Evolutionary conservation across 2,329 filamentous ascomycete species (phyloP).

Genomic region (Aspergillus terreus): DNA sequence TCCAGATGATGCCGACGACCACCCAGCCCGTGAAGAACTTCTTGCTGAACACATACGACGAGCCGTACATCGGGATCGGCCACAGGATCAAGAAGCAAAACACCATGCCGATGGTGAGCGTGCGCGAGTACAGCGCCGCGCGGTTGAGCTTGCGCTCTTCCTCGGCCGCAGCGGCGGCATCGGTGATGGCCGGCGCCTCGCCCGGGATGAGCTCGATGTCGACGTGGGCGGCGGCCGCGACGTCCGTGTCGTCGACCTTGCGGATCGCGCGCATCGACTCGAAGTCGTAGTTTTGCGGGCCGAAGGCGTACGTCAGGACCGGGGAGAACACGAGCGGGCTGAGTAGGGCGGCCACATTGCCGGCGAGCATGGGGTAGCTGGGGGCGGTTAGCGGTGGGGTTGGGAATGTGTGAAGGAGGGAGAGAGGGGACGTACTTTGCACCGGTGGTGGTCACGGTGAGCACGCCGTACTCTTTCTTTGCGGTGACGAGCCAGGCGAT

Average conservation of each 20-base stretch:
- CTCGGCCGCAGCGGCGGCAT: constrained; percentile 36
- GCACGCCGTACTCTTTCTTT: constrained; percentile 62
- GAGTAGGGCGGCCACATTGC: constrained; percentile 78
- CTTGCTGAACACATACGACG: constrained; percentile 75
- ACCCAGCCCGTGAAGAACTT: constrained; percentile 82
- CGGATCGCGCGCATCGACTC: constrained; percentile 75
- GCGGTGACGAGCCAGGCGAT: constrained; percentile 77
- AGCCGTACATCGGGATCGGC: constrained; percentile 90
- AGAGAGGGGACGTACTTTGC: constrained; percentile 53
- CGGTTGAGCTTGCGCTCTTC: constrained; percentile 50
- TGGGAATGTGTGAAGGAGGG: neutral
- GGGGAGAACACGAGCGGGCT: constrained; percentile 73
- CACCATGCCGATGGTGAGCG: constrained; percentile 61
- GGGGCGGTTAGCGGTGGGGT: constrained; percentile 3
- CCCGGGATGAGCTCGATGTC: constrained; percentile 64
- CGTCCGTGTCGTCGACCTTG: constrained; percentile 71
- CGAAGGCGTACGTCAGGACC: constrained; percentile 66
- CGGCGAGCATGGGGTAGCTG: constrained; percentile 75
- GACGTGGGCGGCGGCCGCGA: constrained; percentile 59
- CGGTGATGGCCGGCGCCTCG: constrained; percentile 31
- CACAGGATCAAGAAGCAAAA: constrained; percentile 74
- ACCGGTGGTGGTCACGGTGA: constrained; percentile 72
- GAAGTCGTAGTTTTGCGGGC: constrained; percentile 80
- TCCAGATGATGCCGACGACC: constrained; percentile 72
- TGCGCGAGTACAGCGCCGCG: constrained; percentile 53